Evolutionary conservation across 2,329 filamentous ascomycete species (phyloP).

Genomic region (Colletotrichum zoysiae): DNA sequence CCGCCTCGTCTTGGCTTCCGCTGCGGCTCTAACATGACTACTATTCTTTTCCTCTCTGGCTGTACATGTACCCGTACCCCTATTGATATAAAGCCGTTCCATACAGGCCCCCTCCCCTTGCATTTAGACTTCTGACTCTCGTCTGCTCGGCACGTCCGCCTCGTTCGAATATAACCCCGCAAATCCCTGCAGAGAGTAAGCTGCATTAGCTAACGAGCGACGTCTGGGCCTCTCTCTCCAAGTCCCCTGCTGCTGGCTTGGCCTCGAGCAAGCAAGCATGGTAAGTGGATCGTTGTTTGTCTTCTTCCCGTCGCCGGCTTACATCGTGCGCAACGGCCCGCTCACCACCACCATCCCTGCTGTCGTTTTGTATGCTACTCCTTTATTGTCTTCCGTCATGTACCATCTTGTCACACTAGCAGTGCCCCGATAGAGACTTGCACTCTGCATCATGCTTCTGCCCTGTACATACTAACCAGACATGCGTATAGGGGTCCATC

Average conservation of each 20-base stretch:
- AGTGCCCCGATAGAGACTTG: not conserved
- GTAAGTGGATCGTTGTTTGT: conserved; percentile 17
- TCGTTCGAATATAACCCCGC: not conserved
- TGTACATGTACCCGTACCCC: not conserved
- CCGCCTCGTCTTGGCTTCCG: conserved; percentile 32
- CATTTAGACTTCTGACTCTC: not conserved
- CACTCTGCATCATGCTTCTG: not conserved
- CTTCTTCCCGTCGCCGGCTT: not conserved
- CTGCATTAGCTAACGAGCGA: conserved; percentile 20
- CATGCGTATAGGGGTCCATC: conserved; percentile 43
- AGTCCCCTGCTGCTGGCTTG: conserved; percentile 34
- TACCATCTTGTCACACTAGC: not conserved
- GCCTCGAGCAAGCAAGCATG: conserved; percentile 32
- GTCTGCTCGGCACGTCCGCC: not conserved
- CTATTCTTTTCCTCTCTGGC: not conserved
- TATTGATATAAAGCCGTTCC: conserved; percentile 27
- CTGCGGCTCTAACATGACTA: not conserved
- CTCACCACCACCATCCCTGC: not conserved
- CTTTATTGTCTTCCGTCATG: not conserved
- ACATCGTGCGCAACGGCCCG: conserved; percentile 10
- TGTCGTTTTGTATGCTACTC: not conserved
- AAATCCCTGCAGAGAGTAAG: conserved; percentile 4
- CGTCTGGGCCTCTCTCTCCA: not conserved
- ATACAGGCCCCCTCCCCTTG: conserved; percentile 10
- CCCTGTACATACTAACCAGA: not conserved